Conservation (phyloP, 345 rosid genomes). For the Lenwebbia sp. region DNA sequence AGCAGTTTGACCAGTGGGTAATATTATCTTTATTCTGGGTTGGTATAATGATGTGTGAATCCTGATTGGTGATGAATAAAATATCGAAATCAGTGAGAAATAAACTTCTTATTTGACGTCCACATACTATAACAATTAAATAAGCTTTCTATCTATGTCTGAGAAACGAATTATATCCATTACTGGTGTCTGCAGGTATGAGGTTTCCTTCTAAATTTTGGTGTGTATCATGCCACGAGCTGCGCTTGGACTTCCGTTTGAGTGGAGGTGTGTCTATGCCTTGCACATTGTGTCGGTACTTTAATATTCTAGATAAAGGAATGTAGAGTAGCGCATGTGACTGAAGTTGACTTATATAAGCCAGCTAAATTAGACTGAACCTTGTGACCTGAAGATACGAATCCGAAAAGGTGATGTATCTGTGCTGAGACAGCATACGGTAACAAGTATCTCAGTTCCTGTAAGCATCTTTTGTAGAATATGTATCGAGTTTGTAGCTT, state of each 20-base stretch:
- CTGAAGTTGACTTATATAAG: neutral
- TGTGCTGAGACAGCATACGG: neutral
- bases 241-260: constrained; percentile 87
- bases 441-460: neutral
- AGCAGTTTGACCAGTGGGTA: neutral
- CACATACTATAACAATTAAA: neutral
- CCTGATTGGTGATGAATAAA: neutral
- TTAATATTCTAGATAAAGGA: neutral
- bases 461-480: too few species aligned
- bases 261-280: constrained; percentile 57
- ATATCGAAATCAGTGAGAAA: neutral
- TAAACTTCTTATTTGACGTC: neutral
- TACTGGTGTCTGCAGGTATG: constrained; percentile 48
- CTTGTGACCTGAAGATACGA: neutral
- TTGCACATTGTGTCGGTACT: neutral
- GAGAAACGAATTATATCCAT: neutral
- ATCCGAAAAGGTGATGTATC: neutral
- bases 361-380: neutral
- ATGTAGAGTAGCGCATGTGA: neutral
- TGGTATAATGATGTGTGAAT: neutral
- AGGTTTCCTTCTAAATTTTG: constrained; percentile 93
- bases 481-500: too few species aligned
- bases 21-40: neutral
- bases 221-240: constrained; percentile 91
- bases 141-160: neutral